Evolutionary conservation across 257 asterid genomes (phyloP).

Genomic region (Cinchona pubescens): DNA sequence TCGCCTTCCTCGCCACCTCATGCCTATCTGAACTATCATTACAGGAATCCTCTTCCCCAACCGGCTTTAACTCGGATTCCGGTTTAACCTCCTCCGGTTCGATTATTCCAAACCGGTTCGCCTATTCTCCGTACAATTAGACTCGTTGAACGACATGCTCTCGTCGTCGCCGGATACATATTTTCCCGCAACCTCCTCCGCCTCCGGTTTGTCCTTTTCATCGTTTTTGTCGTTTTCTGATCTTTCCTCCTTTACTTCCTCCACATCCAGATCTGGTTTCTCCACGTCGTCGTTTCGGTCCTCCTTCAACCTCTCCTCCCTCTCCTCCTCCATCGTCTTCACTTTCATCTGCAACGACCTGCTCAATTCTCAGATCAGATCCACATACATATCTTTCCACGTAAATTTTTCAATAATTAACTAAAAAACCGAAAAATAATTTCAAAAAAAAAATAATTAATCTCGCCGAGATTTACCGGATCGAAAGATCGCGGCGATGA

Average conservation of each 20-base stretch:
- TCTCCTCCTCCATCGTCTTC: constrained; percentile 44
- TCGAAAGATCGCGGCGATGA: constrained; percentile 39
- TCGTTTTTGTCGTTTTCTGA: constrained; percentile 35
- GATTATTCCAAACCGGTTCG: constrained; percentile 3
- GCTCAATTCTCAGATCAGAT: constrained; percentile 31
- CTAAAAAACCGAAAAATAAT: too few species aligned
- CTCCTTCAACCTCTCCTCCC: constrained; percentile 27
- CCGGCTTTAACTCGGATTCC: constrained; percentile 22
- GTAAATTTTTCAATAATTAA: constrained; percentile 6
- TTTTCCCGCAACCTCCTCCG: constrained; percentile 20
- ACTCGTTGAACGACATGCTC: constrained; percentile 42
- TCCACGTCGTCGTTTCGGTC: constrained; percentile 19
- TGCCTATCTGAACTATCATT: constrained; percentile 38
- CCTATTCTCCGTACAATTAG: constrained; percentile 39
- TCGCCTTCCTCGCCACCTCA: too few species aligned
- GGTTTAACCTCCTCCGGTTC: constrained; percentile 30
- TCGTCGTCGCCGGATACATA: constrained; percentile 17
- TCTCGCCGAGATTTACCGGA: constrained; percentile 27
- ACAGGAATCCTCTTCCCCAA: constrained; percentile 34
- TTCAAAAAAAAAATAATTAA: background rate
- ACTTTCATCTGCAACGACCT: constrained; percentile 42
- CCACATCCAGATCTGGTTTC: constrained; percentile 43
- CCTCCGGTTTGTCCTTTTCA: constrained; percentile 21
- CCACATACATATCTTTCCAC: constrained; percentile 13
- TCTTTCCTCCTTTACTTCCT: constrained; percentile 21